Evolutionary conservation across 2,329 filamentous ascomycete species (phyloP), one percentile per base, ranked within the genome.

Genomic region (Coniochaeta sp.): DNA sequence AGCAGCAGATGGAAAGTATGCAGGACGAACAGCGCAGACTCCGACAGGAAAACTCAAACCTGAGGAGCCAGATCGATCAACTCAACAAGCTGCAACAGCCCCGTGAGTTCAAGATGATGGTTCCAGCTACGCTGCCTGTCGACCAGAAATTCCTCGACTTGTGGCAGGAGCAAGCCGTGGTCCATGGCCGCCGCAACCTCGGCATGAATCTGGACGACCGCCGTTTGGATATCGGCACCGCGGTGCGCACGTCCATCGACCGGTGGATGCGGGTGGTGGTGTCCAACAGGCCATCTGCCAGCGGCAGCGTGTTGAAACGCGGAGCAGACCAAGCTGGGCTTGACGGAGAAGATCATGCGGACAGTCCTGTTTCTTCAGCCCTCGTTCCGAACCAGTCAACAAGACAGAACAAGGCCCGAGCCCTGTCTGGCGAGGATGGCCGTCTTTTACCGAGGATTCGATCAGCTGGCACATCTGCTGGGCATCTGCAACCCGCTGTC

Each of bases 181-280:
- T 50, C 0, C 70, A 71, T 35, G 68, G 69, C 4, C 64, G 64
- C 8, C 64, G 63, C 26, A 60, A 60, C 3, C 61, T 80, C 1
- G 80, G 78, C 0, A 66, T 78, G 42, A 70, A 68, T 35, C 50
- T 78, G 2, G 71, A 78, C 30, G 79, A 83, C 58, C 70, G 73
- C 1, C 73, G 79, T 49, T 56, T 74, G 5, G 80, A 83, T 55
- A 62, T 84, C 1, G 70, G 71, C 53, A 72, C 73, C 0, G 61
- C 81, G 32, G 73, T 83, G 6, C 67, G 76, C 6, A 69, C 71
- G n/a, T 75, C 76, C 2, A 82, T 86, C 52, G 75, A 79, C 40
- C 72, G 80, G 27, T 86, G 82, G 82, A 85, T 82, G 65, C 71
- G 68, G 4, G 79, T 85, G 14, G 77, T 85, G 12, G 67, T 73